These are phyloP conservation scores for Fusarium luffae DNA, from an alignment of 2,329 filamentous ascomycete species.

Conservation along the genomic window DNA sequence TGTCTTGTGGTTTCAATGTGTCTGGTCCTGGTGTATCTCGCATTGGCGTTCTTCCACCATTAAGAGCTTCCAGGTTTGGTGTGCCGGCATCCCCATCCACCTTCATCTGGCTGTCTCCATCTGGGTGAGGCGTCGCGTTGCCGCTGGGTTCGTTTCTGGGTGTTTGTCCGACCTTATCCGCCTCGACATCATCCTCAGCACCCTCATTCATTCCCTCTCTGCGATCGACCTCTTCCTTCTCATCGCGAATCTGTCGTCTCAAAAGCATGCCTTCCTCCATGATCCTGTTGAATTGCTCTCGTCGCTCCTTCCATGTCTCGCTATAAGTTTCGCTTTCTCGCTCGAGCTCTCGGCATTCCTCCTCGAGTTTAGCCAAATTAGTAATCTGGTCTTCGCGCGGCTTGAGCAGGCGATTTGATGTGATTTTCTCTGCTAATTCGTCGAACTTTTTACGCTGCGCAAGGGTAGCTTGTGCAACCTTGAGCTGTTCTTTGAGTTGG, in stretches of 20 bases:
- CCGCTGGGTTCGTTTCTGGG: constrained; percentile 62
- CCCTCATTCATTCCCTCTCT: constrained; percentile 83
- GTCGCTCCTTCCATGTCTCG: constrained; percentile 83
- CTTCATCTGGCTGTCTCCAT: constrained; percentile 52
- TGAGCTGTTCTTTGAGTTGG: constrained; percentile 77
- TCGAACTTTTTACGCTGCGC: constrained; percentile 87
- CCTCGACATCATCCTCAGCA: constrained; percentile 68
- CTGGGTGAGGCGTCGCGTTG: constrained; percentile 62
- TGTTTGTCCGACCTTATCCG: constrained; percentile 59
- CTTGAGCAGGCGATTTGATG: constrained; percentile 80
- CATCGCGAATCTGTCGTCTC: constrained; percentile 86
- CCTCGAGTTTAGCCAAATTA: constrained; percentile 82
- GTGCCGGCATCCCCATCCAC: constrained; percentile 46
- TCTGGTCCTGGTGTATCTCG: constrained; percentile 47
- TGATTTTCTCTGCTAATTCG: constrained; percentile 87
- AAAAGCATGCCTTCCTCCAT: constrained; percentile 92
- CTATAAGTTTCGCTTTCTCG: constrained; percentile 85
- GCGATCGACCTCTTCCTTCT: constrained; percentile 93
- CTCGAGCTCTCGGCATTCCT: constrained; percentile 89
- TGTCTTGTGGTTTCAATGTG: constrained; percentile 38
- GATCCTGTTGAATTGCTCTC: constrained; percentile 87
- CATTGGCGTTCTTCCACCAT: constrained; percentile 50
- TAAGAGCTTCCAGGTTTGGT: constrained; percentile 43
- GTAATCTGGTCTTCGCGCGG: constrained; percentile 85
- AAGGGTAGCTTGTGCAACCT: constrained; percentile 79